These are phyloP conservation scores for Psilocybe cubensis DNA, from an alignment of 768 basidiomycete species.

Conservation along the genomic window DNA sequence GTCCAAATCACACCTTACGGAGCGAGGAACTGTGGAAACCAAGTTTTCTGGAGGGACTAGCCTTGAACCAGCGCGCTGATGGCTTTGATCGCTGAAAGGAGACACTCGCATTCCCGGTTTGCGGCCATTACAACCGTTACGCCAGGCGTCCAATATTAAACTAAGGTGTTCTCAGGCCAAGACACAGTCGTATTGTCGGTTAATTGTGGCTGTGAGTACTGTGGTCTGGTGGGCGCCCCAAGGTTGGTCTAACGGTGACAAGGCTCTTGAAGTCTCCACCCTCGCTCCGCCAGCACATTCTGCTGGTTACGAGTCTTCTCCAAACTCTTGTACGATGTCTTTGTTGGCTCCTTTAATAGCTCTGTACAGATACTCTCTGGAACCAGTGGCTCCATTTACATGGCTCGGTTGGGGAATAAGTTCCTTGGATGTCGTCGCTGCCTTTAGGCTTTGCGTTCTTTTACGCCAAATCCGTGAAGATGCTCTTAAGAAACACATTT, in stretches of 20 bases:
- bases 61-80: conserved; percentile 91
- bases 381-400: conserved; percentile 66
- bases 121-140: conserved; percentile 83
- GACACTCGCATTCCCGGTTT: conserved; percentile 80
- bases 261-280: background rate
- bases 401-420: conserved; percentile 65
- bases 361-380: conserved; percentile 54
- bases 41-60: conserved; percentile 96
- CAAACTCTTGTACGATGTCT: conserved; percentile 30
- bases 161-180: background rate
- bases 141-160: conserved; percentile 42
- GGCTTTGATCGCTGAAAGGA: conserved; percentile 59
- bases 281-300: no score
- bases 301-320: no score
- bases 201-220: background rate
- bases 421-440: conserved; percentile 69
- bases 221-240: no score
- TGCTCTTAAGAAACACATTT: conserved; percentile 40
- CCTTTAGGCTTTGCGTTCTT: conserved; percentile 69
- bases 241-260: background rate
- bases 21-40: conserved; percentile 72
- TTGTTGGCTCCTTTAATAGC: conserved; percentile 46
- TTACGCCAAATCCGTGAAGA: conserved; percentile 68
- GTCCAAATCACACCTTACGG: conserved; percentile 65
- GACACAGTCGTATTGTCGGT: background rate